Evolutionary conservation across 2,329 filamentous ascomycete genomes (phyloP), one percentile per base, ranked within the genome.

Genomic region (Diaporthe sp.): DNA sequence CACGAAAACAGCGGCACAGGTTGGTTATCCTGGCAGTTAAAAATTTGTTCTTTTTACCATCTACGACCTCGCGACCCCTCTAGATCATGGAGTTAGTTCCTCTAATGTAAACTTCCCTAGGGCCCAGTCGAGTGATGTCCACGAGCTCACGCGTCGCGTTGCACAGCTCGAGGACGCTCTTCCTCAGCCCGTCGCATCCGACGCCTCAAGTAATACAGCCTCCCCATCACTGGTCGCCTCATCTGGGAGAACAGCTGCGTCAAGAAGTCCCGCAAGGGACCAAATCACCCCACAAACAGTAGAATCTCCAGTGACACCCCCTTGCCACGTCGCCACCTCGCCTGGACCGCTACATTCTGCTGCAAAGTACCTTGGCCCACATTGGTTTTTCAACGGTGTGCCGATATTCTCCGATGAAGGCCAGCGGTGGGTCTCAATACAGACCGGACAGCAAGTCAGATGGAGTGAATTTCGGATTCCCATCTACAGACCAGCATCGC

Each of bases 371-470:
- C 17, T 68, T 15, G 65, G 65, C 1, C 65, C 65, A 12, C 65
- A 68, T 31, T 68, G 47, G 65, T 53, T 68, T 3, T 68, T 53
- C 8, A 68, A 68, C 25, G 65, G 47, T 15, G 34, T 68, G 47
- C 49, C 65, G 15, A 53, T 68, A 53, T 68, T 68, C 34, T 68
- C 47, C 22, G 47, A 53, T 39, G 13, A 53, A 42, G 65, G 65
- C 22, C 31, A 68, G n/a, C 31, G 22, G 28, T 68, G 65, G 65
- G 47, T 68, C 1, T 68, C 65, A 4, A 39, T n/a, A 53, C 31
- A 37, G 47, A 68, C 65, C 13, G 65, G 65, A 13, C 65, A 68
- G 65, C 65, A 53, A 15, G 65, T 68, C 31, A 51, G 42, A 7
- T 68, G 65, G 65, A 13, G 22, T 51, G 65, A 68, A 37, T 53